Evolutionary conservation across 768 basidiomycete species (phyloP).

Genomic region (Kwoniella europaea): DNA sequence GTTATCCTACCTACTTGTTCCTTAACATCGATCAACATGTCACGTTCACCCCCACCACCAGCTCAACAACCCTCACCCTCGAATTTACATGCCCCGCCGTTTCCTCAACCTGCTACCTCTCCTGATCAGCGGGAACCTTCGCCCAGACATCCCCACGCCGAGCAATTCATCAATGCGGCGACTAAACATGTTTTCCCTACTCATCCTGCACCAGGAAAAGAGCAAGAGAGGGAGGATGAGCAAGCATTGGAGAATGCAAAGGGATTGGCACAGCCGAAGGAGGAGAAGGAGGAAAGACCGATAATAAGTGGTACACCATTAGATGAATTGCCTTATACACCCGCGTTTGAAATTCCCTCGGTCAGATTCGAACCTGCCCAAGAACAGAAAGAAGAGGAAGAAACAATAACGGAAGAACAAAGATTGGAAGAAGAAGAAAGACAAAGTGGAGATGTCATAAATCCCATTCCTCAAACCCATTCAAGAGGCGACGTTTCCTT

Average conservation of each 20-base stretch:
- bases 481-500: conserved; percentile 1
- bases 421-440: conserved; percentile 20
- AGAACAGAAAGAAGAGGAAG: conserved; percentile 1
- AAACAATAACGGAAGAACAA: conserved; percentile 10
- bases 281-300: conserved; percentile 40
- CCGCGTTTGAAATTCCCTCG: conserved; percentile 23
- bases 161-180: conserved; percentile 44
- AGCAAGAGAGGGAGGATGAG: conserved; percentile 6
- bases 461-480: conserved; percentile 1
- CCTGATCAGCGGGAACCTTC: conserved; percentile 7
- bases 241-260: neutral
- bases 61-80: neutral
- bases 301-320: conserved; percentile 49
- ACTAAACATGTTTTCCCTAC: conserved; percentile 44
- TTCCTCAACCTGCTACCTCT: conserved; percentile 13
- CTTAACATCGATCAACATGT: neutral
- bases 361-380: conserved; percentile 5
- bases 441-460: conserved; percentile 12
- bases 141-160: conserved; percentile 35
- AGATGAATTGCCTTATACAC: conserved; percentile 43
- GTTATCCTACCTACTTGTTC: neutral
- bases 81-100: conserved; percentile 10
- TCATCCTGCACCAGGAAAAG: conserved; percentile 19
- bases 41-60: neutral
- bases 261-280: conserved; percentile 2